Evolutionary conservation across 805 yeast genomes (phyloP), one percentile per base, ranked within the genome.

Genomic region (Myxozyma lipomycoides): DNA sequence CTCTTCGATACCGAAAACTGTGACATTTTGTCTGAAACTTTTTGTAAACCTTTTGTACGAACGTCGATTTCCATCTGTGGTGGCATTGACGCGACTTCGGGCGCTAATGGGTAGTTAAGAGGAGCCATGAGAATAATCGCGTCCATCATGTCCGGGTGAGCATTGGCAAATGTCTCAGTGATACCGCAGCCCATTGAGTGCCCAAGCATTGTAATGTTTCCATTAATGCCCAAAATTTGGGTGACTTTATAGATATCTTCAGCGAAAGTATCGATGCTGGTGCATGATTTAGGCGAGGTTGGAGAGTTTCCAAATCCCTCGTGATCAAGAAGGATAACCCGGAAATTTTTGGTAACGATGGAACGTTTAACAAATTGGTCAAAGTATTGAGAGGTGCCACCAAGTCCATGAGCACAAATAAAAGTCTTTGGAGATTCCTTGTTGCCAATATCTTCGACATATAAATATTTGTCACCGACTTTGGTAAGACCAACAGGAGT

Each of bases 131-230:
- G 43, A 17, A 51, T 45, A 23, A 35, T 22, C 24, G 43, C 49
- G 15, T 25, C 36, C 6, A 47, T 42, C 6, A 42, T 21, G 1
- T 51, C 55, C 3, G 55, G 51, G 26, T 47, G 45, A 9, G 25
- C 23, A 12, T 42, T 22, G 1, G 47, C 51, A 18, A 51, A 47
- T 15, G 25, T 32, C 25, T 46, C 48, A n/a, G 38, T 32, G 3
- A 51, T 26, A 3, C 51, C 51, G 21, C 55, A 51, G 23, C 55
- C 55, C 55, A 51, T 51, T 2, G 55, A 51, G 19, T 40, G 44
- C 17, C 55, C 55, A 40, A 51, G 42, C 28, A 51, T 12, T n/a
- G 19, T 21, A 6, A 44, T 22, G 28, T 51, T 41, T 15, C 35
- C 34, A 21, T 48, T 28, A 2, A 51, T 40, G 4, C 45, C 45